These are phyloP conservation scores for Strobilomyces confusus DNA, from an alignment of 768 basidiomycete species.

Conservation along the genomic window DNA sequence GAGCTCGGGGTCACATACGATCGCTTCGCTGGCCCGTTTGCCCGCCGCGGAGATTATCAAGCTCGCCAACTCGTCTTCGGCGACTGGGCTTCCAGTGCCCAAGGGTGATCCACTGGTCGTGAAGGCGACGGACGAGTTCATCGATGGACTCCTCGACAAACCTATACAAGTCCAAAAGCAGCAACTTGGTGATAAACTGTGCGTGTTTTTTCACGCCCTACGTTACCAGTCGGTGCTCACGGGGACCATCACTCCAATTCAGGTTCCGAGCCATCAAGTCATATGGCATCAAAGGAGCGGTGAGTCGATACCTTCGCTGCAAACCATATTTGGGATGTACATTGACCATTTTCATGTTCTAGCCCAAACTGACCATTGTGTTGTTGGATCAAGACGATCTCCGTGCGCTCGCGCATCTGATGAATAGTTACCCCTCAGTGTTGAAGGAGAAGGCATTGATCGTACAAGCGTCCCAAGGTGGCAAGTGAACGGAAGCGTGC, in stretches of 20 bases:
- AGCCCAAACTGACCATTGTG: constrained; percentile 83
- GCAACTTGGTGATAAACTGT: constrained; percentile 75
- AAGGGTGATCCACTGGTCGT: constrained; percentile 69
- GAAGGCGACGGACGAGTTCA: constrained; percentile 67
- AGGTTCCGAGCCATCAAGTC: constrained; percentile 62
- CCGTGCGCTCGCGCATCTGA: constrained; percentile 75
- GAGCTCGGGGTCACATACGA: constrained; percentile 47
- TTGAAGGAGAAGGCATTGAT: constrained; percentile 71
- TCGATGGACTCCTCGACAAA: constrained; percentile 57
- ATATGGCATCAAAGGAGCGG: constrained; percentile 78
- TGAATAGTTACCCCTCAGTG: constrained; percentile 81
- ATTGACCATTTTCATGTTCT: constrained; percentile 5
- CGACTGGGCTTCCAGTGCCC: constrained; percentile 51
- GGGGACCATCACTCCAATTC: constrained; percentile 19
- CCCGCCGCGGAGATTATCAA: constrained; percentile 74
- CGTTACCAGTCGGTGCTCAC: constrained; percentile 18
- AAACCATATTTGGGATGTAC: neutral
- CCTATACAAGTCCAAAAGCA: constrained; percentile 68
- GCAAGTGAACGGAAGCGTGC: constrained; percentile 18
- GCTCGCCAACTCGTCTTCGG: constrained; percentile 50
- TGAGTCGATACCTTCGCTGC: constrained; percentile 32
- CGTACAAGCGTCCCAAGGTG: constrained; percentile 24
- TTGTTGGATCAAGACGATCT: constrained; percentile 85
- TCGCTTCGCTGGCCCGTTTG: constrained; percentile 66
- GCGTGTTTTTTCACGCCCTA: constrained; percentile 22